Evolutionary conservation across 129 eudicot species (phyloP).

Genomic region (Arctium minus): DNA sequence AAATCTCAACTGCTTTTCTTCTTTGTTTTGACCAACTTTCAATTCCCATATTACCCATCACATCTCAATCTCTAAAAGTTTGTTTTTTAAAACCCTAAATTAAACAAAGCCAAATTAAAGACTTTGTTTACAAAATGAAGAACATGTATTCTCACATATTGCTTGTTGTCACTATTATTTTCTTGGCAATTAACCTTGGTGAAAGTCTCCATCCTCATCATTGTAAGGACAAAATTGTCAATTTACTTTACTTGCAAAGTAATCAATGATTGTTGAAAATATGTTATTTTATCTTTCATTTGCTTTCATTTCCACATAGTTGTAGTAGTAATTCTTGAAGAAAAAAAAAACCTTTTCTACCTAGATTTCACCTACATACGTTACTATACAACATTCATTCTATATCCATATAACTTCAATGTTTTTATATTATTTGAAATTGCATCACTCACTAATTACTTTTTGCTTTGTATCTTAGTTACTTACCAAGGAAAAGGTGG

Average conservation of each 20-base stretch:
- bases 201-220: constrained; percentile 51
- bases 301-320: neutral
- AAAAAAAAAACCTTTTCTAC: neutral
- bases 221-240: constrained; percentile 31
- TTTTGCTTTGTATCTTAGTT: constrained; percentile 29
- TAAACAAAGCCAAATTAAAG: neutral
- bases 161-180: constrained; percentile 26
- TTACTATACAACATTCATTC: no score
- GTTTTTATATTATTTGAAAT: neutral
- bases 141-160: constrained; percentile 24
- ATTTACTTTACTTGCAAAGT: neutral
- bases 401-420: neutral
- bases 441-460: neutral
- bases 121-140: constrained; percentile 18
- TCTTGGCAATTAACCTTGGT: constrained; percentile 34
- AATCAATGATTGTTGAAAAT: neutral
- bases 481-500: constrained; percentile 37
- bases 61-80: neutral
- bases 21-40: neutral
- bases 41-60: neutral
- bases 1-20: neutral
- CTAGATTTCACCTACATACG: neutral
- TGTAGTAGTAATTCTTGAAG: neutral
- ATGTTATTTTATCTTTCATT: neutral
- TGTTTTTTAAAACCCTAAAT: constrained; percentile 16